Conservation (phyloP, 371 early-diverging fungal genomes). For the Rhizopus stolonifer region DNA sequence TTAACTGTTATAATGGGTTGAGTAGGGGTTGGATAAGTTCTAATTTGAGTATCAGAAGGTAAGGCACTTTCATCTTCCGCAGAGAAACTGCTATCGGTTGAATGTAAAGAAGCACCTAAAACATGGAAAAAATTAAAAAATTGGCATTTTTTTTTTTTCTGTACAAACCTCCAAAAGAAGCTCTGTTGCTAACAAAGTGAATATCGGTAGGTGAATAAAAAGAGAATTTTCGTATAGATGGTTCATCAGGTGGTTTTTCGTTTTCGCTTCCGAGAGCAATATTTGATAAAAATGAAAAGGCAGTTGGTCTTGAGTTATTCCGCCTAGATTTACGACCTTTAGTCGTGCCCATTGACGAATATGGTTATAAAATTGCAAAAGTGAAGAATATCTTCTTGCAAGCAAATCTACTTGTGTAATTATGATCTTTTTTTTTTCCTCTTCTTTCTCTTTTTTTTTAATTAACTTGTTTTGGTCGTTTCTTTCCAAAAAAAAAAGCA, state of each 20-base stretch:
- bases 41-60: constrained; percentile 21
- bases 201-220: background rate
- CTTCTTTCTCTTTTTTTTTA: background rate
- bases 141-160: background rate
- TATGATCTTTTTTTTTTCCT: constrained; percentile 2
- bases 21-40: constrained; percentile 32
- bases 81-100: constrained; percentile 40
- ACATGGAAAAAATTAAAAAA: background rate
- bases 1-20: constrained; percentile 42
- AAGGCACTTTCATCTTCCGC: constrained; percentile 33
- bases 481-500: background rate
- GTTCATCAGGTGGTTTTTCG: constrained; percentile 26
- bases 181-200: constrained; percentile 7
- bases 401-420: constrained; percentile 19
- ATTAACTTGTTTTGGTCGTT: background rate
- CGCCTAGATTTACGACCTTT: constrained; percentile 60
- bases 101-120: constrained; percentile 36
- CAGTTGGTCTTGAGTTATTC: constrained; percentile 53
- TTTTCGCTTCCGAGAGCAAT: constrained; percentile 46
- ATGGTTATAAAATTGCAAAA: constrained; percentile 20
- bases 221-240: constrained; percentile 17
- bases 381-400: constrained; percentile 34
- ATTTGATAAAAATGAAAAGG: constrained; percentile 48
- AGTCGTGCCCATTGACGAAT: constrained; percentile 54
- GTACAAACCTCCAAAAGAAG: constrained; percentile 16